A percentile compares a stretch with the other conserved stretches of the same genome.
These are phyloP conservation scores for Sphaerobolus stellatus DNA, from an alignment of 1,284 basidiomycete genomes.

Conservation along the genomic window DNA sequence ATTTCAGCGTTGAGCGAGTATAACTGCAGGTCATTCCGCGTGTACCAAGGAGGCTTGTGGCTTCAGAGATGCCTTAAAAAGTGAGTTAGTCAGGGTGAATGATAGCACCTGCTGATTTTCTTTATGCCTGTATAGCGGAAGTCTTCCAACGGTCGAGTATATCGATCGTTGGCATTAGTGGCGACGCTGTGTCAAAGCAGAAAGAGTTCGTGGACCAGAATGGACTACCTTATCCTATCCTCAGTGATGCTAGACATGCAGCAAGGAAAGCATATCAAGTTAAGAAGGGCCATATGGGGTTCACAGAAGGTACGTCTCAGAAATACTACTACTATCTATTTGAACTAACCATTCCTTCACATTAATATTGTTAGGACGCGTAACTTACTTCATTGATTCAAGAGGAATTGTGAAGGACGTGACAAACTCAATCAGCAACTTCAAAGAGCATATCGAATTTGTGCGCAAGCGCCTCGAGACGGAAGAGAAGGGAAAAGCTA, in stretches of 20 bases:
- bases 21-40: constrained; percentile 57
- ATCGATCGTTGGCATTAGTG: constrained; percentile 67
- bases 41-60: constrained; percentile 79
- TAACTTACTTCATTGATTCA: constrained; percentile 73
- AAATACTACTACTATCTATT: background rate
- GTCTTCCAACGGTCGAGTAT: constrained; percentile 65
- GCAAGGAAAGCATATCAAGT: constrained; percentile 64
- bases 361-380: constrained; percentile 55
- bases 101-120: too few species aligned
- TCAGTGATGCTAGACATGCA: constrained; percentile 65
- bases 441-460: constrained; percentile 65
- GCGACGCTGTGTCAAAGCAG: constrained; percentile 68
- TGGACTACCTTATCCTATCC: constrained; percentile 68
- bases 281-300: constrained; percentile 62
- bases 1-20: too few species aligned
- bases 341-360: background rate
- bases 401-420: constrained; percentile 65
- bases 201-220: constrained; percentile 71
- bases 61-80: constrained; percentile 72
- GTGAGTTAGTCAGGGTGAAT: constrained; percentile 35
- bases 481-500: background rate
- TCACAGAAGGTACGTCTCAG: constrained; percentile 41
- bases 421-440: constrained; percentile 57
- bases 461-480: constrained; percentile 57
- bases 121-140: constrained; percentile 45